Evolutionary conservation across 495 filamentous ascomycete genomes (phyloP).

Genomic region (Penicillium longicatenatum): DNA sequence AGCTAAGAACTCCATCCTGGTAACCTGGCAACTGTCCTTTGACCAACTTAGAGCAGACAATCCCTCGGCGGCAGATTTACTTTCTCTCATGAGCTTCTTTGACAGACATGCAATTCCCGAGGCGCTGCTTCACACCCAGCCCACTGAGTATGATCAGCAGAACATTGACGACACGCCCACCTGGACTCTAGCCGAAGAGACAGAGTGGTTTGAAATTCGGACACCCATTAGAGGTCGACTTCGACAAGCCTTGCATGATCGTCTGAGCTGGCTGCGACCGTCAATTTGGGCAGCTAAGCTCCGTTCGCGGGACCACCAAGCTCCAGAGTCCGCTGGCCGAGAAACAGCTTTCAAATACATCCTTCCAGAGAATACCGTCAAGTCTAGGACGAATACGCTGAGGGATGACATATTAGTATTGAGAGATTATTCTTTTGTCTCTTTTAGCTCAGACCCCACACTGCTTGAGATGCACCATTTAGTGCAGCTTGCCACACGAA

Average conservation of each 20-base stretch:
- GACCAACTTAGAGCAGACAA: slow-evolving; percentile 7
- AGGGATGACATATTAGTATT: slow-evolving; percentile 24
- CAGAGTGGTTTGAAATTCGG: no score
- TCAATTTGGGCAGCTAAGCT: no score
- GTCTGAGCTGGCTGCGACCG: no score
- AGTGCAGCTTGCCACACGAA: slow-evolving; percentile 46
- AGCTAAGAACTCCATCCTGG: slow-evolving; percentile 10
- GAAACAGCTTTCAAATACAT: neutral
- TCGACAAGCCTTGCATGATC: no score
- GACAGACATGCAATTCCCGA: slow-evolving; percentile 5
- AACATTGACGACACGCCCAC: no score
- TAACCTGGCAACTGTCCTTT: slow-evolving; percentile 19
- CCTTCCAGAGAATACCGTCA: slow-evolving; percentile 23
- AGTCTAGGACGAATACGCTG: slow-evolving; percentile 8
- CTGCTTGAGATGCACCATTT: slow-evolving; percentile 50
- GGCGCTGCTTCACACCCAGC: neutral
- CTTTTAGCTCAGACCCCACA: slow-evolving; percentile 5
- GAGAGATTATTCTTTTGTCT: slow-evolving; percentile 13
- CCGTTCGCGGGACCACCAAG: no score
- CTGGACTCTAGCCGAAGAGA: neutral
- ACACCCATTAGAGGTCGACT: no score
- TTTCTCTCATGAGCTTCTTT: slow-evolving; percentile 15
- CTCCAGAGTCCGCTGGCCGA: no score
- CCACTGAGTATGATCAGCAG: neutral
- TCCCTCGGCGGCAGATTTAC: slow-evolving; percentile 9